Evolutionary conservation across 2,329 filamentous ascomycete species (phyloP).

Genomic region (Chalaropsis ovoidea): DNA sequence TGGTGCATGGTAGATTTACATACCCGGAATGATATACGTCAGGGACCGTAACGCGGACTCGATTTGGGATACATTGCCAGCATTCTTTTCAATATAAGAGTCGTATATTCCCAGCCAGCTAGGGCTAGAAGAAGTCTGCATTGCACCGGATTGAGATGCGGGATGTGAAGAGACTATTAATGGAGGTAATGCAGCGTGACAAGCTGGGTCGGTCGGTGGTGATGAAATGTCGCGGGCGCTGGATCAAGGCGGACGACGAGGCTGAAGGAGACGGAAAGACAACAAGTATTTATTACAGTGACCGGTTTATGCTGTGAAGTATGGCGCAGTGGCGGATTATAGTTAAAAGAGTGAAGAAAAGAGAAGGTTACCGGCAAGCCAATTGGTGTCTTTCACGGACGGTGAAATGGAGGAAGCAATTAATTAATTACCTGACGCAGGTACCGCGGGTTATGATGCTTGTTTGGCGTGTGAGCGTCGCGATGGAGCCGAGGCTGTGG

Average conservation of each 20-base stretch:
- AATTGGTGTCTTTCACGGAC: neutral
- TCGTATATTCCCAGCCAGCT: conserved; percentile 61
- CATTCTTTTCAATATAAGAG: conserved; percentile 90
- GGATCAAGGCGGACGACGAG: neutral
- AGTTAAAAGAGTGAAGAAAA: neutral
- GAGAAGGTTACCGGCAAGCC: neutral
- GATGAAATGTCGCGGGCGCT: neutral
- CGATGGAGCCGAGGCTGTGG: conserved; percentile 23
- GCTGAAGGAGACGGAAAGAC: neutral
- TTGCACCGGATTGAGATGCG: neutral
- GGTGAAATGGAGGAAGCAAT: neutral
- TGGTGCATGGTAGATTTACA: neutral
- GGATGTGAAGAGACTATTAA: neutral
- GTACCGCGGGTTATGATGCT: conserved; percentile 9
- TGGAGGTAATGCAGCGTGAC: neutral
- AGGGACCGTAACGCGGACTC: conserved; percentile 85
- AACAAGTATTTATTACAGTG: neutral
- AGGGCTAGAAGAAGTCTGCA: neutral
- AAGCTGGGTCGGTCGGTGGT: neutral
- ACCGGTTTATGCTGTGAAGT: neutral
- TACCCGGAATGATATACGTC: conserved; percentile 89
- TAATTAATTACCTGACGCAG: neutral
- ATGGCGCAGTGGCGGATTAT: too few relatives aligned
- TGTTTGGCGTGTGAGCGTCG: conserved; percentile 14
- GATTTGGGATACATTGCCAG: conserved; percentile 85